A percentile compares a stretch with the other conserved stretches of the same genome.
phyloP scores from a whole-genome alignment of 768 basidiomycete species.

The button mushroom (Agaricus bisporus) region DNA sequence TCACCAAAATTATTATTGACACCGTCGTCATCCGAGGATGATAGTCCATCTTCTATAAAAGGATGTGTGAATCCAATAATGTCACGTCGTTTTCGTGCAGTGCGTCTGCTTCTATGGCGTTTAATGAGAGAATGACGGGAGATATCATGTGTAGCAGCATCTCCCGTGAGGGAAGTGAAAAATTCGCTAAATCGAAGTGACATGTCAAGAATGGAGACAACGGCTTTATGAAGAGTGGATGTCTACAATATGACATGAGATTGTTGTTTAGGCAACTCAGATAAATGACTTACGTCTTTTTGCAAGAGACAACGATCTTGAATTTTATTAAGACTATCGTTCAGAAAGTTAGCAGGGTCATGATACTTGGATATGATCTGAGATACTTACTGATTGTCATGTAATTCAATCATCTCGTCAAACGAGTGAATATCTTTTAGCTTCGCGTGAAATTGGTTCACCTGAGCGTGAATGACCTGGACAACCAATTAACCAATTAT shows the following conservation, averaged over 20 bases:
- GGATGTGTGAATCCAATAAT: conserved; percentile 56
- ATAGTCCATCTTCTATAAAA: conserved; percentile 22
- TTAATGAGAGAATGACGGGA: conserved; percentile 45
- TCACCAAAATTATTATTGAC: conserved; percentile 28
- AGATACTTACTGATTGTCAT: conserved; percentile 53
- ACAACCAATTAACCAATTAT: background rate
- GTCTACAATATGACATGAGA: conserved; percentile 37
- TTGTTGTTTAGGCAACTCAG: background rate
- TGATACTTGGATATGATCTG: background rate
- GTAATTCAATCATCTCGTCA: conserved; percentile 69
- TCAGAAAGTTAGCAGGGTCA: background rate
- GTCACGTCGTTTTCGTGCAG: conserved; percentile 46
- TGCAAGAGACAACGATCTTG: conserved; percentile 60
- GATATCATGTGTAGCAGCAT: conserved; percentile 53
- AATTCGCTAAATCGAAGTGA: conserved; percentile 61
- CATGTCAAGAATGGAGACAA: conserved; percentile 70
- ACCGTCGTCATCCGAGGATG: conserved; percentile 39
- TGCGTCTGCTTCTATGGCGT: conserved; percentile 59
- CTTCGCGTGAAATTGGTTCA: conserved; percentile 50
- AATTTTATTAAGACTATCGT: conserved; percentile 51
- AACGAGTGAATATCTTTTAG: conserved; percentile 54
- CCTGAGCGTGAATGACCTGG: conserved; percentile 66
- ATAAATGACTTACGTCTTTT: conserved; percentile 36
- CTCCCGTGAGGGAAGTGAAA: conserved; percentile 55
- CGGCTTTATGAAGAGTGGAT: conserved; percentile 54